phyloP scores from a whole-genome alignment of 345 rosid species.

The Gossypium herbaceum region DNA sequence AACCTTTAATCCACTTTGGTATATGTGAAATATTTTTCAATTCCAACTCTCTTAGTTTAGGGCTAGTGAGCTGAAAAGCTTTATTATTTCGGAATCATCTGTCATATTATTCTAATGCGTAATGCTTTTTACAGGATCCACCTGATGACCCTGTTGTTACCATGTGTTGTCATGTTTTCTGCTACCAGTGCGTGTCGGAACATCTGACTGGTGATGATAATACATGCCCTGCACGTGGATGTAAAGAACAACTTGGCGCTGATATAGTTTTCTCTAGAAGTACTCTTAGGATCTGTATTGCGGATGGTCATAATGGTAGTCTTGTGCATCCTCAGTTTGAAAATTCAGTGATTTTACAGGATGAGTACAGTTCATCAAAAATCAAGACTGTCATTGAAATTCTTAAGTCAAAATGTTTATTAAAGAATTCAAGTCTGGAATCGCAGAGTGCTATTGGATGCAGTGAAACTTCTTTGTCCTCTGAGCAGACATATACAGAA shows the following conservation, averaged over 20 bases:
- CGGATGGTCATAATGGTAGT: slow-evolving; percentile 39
- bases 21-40: not conserved
- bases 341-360: slow-evolving; percentile 38
- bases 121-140: slow-evolving; percentile 67
- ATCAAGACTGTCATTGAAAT: slow-evolving; percentile 68
- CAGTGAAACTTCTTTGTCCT: slow-evolving; percentile 31
- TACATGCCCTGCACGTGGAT: slow-evolving; percentile 61
- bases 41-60: not conserved
- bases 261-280: slow-evolving; percentile 76
- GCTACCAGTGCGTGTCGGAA: slow-evolving; percentile 82
- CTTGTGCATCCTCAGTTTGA: slow-evolving; percentile 35
- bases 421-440: slow-evolving; percentile 31
- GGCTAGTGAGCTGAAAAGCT: not conserved
- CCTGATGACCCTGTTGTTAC: slow-evolving; percentile 88
- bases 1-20: not conserved
- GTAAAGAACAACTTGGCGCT: slow-evolving; percentile 65
- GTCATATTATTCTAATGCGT: slow-evolving; percentile 11
- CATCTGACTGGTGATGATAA: slow-evolving; percentile 76
- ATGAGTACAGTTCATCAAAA: slow-evolving; percentile 69
- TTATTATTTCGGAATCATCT: not conserved
- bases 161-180: slow-evolving; percentile 84
- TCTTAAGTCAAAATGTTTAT: slow-evolving; percentile 44
- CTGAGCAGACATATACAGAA: slow-evolving; percentile 19
- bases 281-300: slow-evolving; percentile 51
- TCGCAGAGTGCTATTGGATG: slow-evolving; percentile 24